phyloP scores from a whole-genome alignment of 2,329 filamentous ascomycete genomes.

The Elsinoe perseae region DNA sequence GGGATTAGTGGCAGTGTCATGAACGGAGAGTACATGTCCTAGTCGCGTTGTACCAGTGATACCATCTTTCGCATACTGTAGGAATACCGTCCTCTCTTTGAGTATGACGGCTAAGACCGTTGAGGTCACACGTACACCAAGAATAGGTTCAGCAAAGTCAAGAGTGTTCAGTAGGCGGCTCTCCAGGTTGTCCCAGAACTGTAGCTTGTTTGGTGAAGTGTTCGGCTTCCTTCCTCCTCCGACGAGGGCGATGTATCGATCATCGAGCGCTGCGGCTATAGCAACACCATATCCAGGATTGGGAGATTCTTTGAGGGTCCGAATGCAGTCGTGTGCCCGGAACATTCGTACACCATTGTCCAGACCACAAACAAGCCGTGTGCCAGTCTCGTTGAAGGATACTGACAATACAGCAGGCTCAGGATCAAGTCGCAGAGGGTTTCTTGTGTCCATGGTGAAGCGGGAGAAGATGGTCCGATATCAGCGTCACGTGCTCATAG shows the following conservation, averaged over 20 bases:
- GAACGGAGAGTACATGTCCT: constrained; percentile 47
- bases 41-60: constrained; percentile 21
- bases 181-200: constrained; percentile 87
- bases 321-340: constrained; percentile 30
- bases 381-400: constrained; percentile 77
- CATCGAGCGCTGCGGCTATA: constrained; percentile 29
- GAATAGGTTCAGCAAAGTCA: constrained; percentile 70
- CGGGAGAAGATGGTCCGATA: neutral
- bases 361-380: constrained; percentile 78
- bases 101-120: constrained; percentile 73
- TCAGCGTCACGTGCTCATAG: neutral
- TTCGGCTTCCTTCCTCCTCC: constrained; percentile 81
- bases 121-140: constrained; percentile 69
- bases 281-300: constrained; percentile 22
- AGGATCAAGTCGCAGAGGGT: constrained; percentile 69
- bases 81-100: constrained; percentile 25
- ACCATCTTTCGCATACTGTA: constrained; percentile 49
- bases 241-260: constrained; percentile 69
- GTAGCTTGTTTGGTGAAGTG: constrained; percentile 79
- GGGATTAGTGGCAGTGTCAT: constrained; percentile 80
- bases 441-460: constrained; percentile 75
- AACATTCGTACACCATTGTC: constrained; percentile 67
- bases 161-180: constrained; percentile 67
- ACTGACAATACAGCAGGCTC: constrained; percentile 71
- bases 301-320: constrained; percentile 24